Base-by-base conservation (phyloP, 73 alveolate genomes). In the Paramecium pentaurelia region DNA sequence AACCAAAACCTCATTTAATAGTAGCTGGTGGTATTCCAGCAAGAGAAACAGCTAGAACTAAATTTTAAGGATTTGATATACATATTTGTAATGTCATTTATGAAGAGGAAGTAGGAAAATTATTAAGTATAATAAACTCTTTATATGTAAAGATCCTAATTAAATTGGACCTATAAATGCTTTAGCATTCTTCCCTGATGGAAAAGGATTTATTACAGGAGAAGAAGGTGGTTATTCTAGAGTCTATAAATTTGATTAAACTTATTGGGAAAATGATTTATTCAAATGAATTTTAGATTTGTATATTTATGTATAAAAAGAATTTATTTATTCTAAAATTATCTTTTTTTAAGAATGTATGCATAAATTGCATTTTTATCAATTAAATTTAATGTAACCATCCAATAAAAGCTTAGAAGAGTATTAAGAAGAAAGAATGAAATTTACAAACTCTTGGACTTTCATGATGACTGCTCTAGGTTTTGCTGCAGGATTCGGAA, bases 401-500 rank as follows among this genome's bases (percentile, higher is more conserved):
- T 60, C 86, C 7, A 54, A 6, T 42, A 71, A 54, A 89, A n/a
- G 54, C 27, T 37, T 87, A 28, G 83, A 68, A 34, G 80, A 70
- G 58, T 47, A 89, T 47, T 60, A 71, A 45, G 36, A 49, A 14
- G 94, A 73, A 47, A 89, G 94, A 71, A 83, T 47, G 71, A 89
- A 83, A 89, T 89, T 89, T 25, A 42, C 86, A 28, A 71, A 49
- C 42, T 89, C 86, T n/a, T 71, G 42, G 58, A 83, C 86, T 37
- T 89, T 71, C 68, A 49, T 89, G 80, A 25, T 89, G 42, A 71
- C 96, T 8, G 88, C 91, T 58, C 45, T 94, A 40, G 97, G 97
- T 1, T 94, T 60, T 77, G 94, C 95, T 58, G 97, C 95, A 6
- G 97, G 97, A 2, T 94, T 92, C 34, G 97, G 97, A 32, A 86